These are phyloP conservation scores for Heliocybe sulcata DNA, from an alignment of 1,284 basidiomycete species.

Conservation along the genomic window DNA sequence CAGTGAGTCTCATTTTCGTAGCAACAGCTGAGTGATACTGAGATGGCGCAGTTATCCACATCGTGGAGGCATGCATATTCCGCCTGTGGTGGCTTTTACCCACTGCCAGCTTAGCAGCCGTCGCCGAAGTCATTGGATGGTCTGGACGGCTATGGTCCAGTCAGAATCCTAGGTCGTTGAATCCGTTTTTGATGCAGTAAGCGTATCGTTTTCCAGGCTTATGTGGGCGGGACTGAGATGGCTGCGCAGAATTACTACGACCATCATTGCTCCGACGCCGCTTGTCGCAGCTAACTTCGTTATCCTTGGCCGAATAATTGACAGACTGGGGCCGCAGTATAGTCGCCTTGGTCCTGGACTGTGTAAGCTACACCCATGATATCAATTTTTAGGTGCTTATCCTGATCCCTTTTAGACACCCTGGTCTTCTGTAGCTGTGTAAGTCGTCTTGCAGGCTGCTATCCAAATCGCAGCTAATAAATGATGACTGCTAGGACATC, in stretches of 20 bases:
- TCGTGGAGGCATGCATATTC: slow-evolving; percentile 32
- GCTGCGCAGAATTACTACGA: slow-evolving; percentile 27
- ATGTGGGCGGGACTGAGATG: too few relatives aligned
- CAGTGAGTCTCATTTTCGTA: slow-evolving; percentile 20
- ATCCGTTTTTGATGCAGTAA: slow-evolving; percentile 24
- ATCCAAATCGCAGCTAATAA: not conserved
- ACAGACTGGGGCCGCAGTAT: slow-evolving; percentile 32
- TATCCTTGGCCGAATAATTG: slow-evolving; percentile 37
- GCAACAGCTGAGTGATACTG: too few relatives aligned
- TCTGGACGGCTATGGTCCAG: slow-evolving; percentile 23
- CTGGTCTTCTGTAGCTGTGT: slow-evolving; percentile 27
- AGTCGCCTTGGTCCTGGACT: slow-evolving; percentile 23
- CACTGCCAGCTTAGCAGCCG: slow-evolving; percentile 41
- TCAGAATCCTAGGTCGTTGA: slow-evolving; percentile 11
- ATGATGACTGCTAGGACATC: slow-evolving; percentile 28
- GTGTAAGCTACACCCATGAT: slow-evolving; percentile 16
- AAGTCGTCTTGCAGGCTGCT: slow-evolving; percentile 4
- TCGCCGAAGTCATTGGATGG: slow-evolving; percentile 47
- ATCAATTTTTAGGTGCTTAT: not conserved
- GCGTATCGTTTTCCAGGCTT: slow-evolving; percentile 2
- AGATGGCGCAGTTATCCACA: slow-evolving; percentile 25
- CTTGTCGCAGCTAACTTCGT: slow-evolving; percentile 43
- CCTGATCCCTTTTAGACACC: slow-evolving; percentile 20
- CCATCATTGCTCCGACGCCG: slow-evolving; percentile 39
- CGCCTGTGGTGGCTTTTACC: slow-evolving; percentile 47